phyloP scores from a whole-genome alignment of 768 basidiomycete species.

The Saitozyma podzolica region DNA sequence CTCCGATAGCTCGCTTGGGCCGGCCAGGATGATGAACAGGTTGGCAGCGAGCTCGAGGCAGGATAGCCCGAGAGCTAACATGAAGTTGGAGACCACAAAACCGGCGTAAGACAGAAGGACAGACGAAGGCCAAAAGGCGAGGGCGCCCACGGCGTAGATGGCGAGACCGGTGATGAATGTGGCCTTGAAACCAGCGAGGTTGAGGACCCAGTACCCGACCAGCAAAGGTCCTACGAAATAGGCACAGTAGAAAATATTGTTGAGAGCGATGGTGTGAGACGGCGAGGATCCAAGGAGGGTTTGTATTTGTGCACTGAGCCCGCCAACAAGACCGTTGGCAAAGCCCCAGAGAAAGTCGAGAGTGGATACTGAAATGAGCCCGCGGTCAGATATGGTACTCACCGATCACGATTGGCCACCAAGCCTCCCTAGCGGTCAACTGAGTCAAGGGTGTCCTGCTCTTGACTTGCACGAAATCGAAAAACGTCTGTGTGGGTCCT shows the following conservation, averaged over 20 bases:
- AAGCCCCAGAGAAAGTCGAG: constrained; percentile 51
- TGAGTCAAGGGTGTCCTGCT: constrained; percentile 37
- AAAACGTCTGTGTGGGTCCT: constrained; percentile 36
- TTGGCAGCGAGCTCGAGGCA: constrained; percentile 48
- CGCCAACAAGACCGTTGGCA: constrained; percentile 47
- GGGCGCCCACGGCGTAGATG: constrained; percentile 43
- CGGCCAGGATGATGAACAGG: constrained; percentile 48
- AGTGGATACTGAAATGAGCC: constrained; percentile 28
- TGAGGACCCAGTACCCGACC: constrained; percentile 43
- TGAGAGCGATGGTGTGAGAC: constrained; percentile 31
- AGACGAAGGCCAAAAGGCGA: constrained; percentile 49
- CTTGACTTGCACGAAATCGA: constrained; percentile 46
- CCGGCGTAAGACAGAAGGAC: constrained; percentile 40
- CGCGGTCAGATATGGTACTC: constrained; percentile 2
- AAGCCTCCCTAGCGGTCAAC: constrained; percentile 37
- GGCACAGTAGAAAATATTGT: constrained; percentile 43
- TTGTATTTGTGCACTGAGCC: constrained; percentile 41
- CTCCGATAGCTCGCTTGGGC: constrained; percentile 42
- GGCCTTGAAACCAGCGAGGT: constrained; percentile 39
- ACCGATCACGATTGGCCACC: constrained; percentile 45
- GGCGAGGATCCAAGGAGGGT: constrained; percentile 30
- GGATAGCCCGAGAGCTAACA: constrained; percentile 41
- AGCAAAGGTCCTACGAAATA: constrained; percentile 39
- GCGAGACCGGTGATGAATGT: constrained; percentile 48
- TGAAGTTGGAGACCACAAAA: constrained; percentile 48